A percentile compares a stretch with the other conserved stretches of the same genome.
Evolutionary conservation across 768 basidiomycete species (phyloP).

Genomic region (Hortiboletus flavorubellus): DNA sequence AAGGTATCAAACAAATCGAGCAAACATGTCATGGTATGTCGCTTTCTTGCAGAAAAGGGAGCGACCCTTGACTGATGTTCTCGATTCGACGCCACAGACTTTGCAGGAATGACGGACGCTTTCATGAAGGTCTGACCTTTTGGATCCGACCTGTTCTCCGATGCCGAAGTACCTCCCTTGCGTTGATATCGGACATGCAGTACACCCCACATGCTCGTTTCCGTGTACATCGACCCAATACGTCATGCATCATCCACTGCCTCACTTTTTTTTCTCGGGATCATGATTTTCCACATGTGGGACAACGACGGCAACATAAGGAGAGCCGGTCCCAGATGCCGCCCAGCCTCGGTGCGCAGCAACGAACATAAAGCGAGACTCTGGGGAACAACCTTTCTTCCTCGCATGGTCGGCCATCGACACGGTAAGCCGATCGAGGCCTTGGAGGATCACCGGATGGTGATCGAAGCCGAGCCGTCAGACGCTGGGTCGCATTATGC

Average conservation of each 20-base stretch:
- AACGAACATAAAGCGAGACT: background rate
- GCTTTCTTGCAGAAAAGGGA: background rate
- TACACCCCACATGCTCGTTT: background rate
- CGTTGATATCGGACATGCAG: background rate
- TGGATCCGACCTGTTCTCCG: background rate
- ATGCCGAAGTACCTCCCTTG: background rate
- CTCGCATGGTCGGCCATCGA: background rate
- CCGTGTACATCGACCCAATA: background rate
- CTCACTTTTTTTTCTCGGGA: background rate
- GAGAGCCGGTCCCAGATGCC: background rate
- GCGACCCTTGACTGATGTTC: background rate
- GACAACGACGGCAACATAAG: background rate
- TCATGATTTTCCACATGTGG: background rate
- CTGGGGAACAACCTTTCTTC: background rate
- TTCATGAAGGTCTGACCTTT: conserved; percentile 20
- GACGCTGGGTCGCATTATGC: background rate
- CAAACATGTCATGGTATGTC: conserved; percentile 20
- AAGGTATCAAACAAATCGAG: conserved; percentile 21
- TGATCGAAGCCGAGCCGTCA: background rate
- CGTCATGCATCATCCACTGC: too few relatives aligned
- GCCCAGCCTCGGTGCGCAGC: background rate
- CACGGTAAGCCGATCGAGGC: background rate
- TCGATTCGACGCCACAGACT: conserved; percentile 7
- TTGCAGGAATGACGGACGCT: conserved; percentile 15
- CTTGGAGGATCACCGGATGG: background rate